Conservation (phyloP, 768 basidiomycete genomes). For the Rhizopogon salebrosus region DNA sequence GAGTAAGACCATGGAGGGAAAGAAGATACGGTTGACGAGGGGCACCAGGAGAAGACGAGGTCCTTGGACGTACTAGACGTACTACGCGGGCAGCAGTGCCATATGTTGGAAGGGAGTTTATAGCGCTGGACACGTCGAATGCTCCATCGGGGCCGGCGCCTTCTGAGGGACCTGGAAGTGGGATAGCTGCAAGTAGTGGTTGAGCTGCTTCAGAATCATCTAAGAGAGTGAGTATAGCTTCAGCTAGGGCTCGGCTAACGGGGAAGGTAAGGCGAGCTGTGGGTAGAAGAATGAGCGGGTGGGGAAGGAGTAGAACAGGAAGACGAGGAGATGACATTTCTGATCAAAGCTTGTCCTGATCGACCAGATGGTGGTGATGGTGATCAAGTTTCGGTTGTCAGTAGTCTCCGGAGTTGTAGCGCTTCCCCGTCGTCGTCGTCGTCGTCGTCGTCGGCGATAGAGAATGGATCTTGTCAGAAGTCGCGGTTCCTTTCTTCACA, state of each 20-base stretch:
- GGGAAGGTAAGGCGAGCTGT: conserved; percentile 65
- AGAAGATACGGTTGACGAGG: conserved; percentile 60
- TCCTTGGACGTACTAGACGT: conserved; percentile 61
- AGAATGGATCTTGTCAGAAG: no score
- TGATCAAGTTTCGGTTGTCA: no score
- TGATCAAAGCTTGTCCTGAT: no score
- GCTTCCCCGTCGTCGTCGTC: no score
- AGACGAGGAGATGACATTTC: conserved; percentile 38
- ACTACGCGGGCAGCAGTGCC: conserved; percentile 70
- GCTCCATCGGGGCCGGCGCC: conserved; percentile 12
- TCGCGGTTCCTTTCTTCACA: no score
- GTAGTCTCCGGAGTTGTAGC: no score
- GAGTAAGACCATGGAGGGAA: conserved; percentile 66
- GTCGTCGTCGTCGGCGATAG: no score
- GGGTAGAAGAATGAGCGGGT: conserved; percentile 74
- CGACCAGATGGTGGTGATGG: no score
- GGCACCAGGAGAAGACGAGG: conserved; percentile 18
- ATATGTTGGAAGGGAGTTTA: conserved; percentile 39
- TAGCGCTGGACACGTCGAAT: neutral
- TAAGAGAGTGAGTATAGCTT: conserved; percentile 60
- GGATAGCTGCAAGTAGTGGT: conserved; percentile 65
- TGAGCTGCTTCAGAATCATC: conserved; percentile 60
- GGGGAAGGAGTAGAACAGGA: conserved; percentile 62
- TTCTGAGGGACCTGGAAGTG: conserved; percentile 32
- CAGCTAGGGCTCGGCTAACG: conserved; percentile 54